Base-by-base conservation (phyloP, 1,139 yeast genomes). In the Debaryomycetaceae sp. region DNA sequence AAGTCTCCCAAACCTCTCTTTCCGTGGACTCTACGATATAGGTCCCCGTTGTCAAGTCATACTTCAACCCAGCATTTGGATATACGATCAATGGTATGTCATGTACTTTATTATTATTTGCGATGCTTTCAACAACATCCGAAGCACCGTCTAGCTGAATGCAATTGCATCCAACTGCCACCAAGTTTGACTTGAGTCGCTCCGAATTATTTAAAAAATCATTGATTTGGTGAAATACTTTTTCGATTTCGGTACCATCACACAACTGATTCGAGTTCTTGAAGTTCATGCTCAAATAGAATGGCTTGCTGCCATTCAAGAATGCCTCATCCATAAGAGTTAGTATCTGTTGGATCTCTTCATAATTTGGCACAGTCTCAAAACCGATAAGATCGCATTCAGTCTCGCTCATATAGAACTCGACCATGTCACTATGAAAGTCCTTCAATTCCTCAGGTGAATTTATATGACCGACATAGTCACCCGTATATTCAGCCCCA, bases 401-500 rank as follows among this genome's bases (percentile, higher is more conserved):
- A 1, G 60, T 57, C 14, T 68, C 62, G 1, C 50, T 41, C 11
- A 66, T 49, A 38, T 80, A 65, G 33, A 67, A 72, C 11, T 64
- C 52, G 11, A 80, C 62, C 50, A 85, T 63, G 6, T 75, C 76
- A 13, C 52, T 42, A 56, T 85, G 89, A 58, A 79, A 83, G 4
- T 60, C 57, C 5, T 52, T 55, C 43, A 84, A 56, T 7, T 62
- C 62, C 2, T 56, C 20, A 5, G 27, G 58, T 24, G 55, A 54
- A 1, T 62, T 47, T 0, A 62, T 58, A 13, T 34, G 34, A 6
- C 57, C 65, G 13, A 62, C 65, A 54, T 85, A 85, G 34, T 75
- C 67, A 0, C 91, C 91, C 2, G 83, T 80, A 55, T 82, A 85
- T 54, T 85, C 93, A 1, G 83, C 71, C 0, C 90, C 90, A 50